phyloP scores from a whole-genome alignment of 2,329 filamentous ascomycete species.

The Ceratocystis ficicola region DNA sequence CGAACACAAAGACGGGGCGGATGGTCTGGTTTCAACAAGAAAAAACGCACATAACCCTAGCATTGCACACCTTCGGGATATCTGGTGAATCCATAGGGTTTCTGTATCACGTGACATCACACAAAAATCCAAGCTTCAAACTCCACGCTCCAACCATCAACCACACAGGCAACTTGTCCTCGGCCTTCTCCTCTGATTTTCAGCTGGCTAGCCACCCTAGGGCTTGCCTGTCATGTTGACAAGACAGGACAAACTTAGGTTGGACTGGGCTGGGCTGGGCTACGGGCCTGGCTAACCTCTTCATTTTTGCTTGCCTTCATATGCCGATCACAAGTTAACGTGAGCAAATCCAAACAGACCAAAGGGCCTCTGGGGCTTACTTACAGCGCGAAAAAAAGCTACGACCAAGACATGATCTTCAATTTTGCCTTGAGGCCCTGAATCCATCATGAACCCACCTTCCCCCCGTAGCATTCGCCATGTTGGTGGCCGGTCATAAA shows the following conservation, averaged over 20 bases:
- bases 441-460: neutral
- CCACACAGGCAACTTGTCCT: neutral
- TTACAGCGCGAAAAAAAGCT: neutral
- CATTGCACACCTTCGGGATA: rapidly evolving
- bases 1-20: too few species aligned
- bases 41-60: too few species aligned
- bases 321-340: slow-evolving; percentile 7
- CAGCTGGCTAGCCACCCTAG: slow-evolving; percentile 8
- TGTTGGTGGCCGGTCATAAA: neutral
- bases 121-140: too few species aligned
- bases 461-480: too few species aligned
- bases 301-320: neutral
- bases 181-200: slow-evolving; percentile 3
- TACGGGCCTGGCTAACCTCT: neutral
- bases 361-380: neutral
- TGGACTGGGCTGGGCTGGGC: slow-evolving; percentile 6
- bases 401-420: neutral
- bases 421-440: neutral
- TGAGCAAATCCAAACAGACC: slow-evolving; percentile 1
- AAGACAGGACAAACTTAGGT: neutral
- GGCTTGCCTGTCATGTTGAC: neutral
- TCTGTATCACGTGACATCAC: too few species aligned
- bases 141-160: neutral
- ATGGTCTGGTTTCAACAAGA: too few species aligned
- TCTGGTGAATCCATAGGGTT: too few species aligned